These are phyloP conservation scores for Leishmania major DNA, from an alignment of 208 protist species.

Conservation along the genomic window DNA sequence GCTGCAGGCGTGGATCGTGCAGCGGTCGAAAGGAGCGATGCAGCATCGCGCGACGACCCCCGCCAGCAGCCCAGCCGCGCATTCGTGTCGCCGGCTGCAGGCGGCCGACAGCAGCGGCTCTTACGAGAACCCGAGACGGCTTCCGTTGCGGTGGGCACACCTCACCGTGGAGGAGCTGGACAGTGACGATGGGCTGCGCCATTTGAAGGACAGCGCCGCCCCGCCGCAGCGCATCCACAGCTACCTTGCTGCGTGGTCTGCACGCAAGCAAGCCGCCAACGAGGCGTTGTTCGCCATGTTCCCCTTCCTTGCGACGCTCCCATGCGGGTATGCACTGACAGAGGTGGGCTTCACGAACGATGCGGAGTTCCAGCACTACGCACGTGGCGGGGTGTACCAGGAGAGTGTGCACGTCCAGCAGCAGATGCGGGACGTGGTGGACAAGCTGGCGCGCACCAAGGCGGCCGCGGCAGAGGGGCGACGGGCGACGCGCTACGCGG, in stretches of 20 bases:
- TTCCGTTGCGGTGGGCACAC: conserved; percentile 69
- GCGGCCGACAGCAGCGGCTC: conserved; percentile 6
- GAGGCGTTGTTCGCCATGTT: conserved; percentile 62
- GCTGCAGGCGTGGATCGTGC: conserved; percentile 20
- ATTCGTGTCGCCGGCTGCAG: conserved; percentile 20
- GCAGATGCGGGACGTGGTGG: conserved; percentile 50
- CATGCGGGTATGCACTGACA: conserved; percentile 56
- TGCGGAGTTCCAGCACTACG: conserved; percentile 38
- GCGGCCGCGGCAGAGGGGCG: conserved; percentile 25
- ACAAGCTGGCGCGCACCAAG: conserved; percentile 43
- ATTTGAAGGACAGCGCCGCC: conserved; percentile 32
- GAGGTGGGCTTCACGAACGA: conserved; percentile 57
- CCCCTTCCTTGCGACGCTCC: conserved; percentile 58
- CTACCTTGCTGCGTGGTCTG: conserved; percentile 47
- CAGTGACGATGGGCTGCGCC: conserved; percentile 38
- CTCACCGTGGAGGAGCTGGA: conserved; percentile 58
- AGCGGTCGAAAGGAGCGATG: conserved; percentile 16
- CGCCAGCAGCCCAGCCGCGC: conserved; percentile 19
- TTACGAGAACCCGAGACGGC: conserved; percentile 50
- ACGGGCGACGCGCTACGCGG: conserved; percentile 24
- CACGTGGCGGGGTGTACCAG: conserved; percentile 25
- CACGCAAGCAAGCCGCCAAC: conserved; percentile 67
- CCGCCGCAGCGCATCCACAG: conserved; percentile 21
- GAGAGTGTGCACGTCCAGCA: conserved; percentile 35
- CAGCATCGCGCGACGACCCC: conserved; percentile 27